Conservation (phyloP, 2,329 filamentous ascomycete genomes). For the Thielaviopsis punctulata region DNA sequence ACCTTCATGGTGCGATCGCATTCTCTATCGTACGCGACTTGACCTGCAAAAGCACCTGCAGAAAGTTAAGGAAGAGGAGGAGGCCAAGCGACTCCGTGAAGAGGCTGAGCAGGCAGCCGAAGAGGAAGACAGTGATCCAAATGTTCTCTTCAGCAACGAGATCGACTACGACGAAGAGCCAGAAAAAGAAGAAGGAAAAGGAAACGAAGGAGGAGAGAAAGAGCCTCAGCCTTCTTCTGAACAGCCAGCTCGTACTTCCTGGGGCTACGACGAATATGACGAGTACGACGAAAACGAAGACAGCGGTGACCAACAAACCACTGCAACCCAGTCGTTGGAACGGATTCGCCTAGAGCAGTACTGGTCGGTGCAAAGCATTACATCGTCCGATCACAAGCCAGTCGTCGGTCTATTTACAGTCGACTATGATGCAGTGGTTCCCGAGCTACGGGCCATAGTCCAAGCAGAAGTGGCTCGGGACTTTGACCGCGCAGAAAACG, state of each 20-base stretch:
- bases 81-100: slow-evolving; percentile 29
- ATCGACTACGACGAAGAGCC: slow-evolving; percentile 50
- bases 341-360: slow-evolving; percentile 48
- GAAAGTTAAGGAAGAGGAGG: slow-evolving; percentile 44
- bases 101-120: slow-evolving; percentile 76
- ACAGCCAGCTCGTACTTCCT: slow-evolving; percentile 37
- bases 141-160: slow-evolving; percentile 79
- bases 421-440: slow-evolving; percentile 72
- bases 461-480: slow-evolving; percentile 77
- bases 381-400: slow-evolving; percentile 92
- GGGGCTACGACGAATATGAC: slow-evolving; percentile 36
- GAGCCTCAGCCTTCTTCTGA: background rate
- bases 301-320: background rate
- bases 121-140: slow-evolving; percentile 58
- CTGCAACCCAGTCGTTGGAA: background rate
- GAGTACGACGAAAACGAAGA: slow-evolving; percentile 9
- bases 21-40: slow-evolving; percentile 63
- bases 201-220: slow-evolving; percentile 26
- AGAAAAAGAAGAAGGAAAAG: background rate
- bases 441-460: slow-evolving; percentile 65
- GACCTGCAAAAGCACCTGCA: slow-evolving; percentile 51
- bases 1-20: slow-evolving; percentile 93
- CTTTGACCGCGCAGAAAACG: slow-evolving; percentile 81
- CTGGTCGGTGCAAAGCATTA: slow-evolving; percentile 71
- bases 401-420: slow-evolving; percentile 68